phyloP scores from a whole-genome alignment of 2,329 filamentous ascomycete genomes.

The Neonectria neomacrospora region DNA sequence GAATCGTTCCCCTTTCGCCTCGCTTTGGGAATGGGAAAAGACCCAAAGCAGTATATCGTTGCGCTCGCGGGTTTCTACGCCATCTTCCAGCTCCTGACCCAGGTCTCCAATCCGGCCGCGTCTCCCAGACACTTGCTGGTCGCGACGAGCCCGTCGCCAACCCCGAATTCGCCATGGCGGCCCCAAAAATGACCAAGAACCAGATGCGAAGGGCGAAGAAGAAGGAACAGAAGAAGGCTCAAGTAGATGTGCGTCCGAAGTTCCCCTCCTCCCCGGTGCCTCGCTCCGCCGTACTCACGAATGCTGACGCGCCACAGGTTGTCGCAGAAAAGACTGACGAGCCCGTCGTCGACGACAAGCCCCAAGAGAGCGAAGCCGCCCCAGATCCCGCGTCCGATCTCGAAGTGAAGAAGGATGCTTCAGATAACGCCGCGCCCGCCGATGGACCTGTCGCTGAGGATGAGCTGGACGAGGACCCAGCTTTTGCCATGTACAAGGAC shows the following conservation, averaged over 20 bases:
- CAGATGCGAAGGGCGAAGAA: conserved; percentile 92
- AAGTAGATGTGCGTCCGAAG: conserved; percentile 59
- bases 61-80: conserved; percentile 50
- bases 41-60: conserved; percentile 53
- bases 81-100: conserved; percentile 51
- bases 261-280: neutral
- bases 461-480: conserved; percentile 73
- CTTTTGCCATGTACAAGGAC: conserved; percentile 84
- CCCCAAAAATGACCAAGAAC: conserved; percentile 88
- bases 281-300: neutral
- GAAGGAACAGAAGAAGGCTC: conserved; percentile 85
- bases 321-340: conserved; percentile 33
- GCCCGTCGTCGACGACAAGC: conserved; percentile 34
- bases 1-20: conserved; percentile 14
- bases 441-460: conserved; percentile 71
- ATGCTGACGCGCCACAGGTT: conserved; percentile 39
- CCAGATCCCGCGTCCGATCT: conserved; percentile 50
- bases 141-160: conserved; percentile 42
- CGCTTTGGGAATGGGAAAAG: conserved; percentile 49
- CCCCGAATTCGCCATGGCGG: conserved; percentile 62
- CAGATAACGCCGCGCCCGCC: conserved; percentile 50
- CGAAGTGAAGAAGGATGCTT: conserved; percentile 53
- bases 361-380: conserved; percentile 49
- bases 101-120: conserved; percentile 46
- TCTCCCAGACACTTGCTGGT: conserved; percentile 42